Evolutionary conservation across 495 filamentous ascomycete species (phyloP), one percentile per base, ranked within the genome.

Genomic region (Letharia lupina): DNA sequence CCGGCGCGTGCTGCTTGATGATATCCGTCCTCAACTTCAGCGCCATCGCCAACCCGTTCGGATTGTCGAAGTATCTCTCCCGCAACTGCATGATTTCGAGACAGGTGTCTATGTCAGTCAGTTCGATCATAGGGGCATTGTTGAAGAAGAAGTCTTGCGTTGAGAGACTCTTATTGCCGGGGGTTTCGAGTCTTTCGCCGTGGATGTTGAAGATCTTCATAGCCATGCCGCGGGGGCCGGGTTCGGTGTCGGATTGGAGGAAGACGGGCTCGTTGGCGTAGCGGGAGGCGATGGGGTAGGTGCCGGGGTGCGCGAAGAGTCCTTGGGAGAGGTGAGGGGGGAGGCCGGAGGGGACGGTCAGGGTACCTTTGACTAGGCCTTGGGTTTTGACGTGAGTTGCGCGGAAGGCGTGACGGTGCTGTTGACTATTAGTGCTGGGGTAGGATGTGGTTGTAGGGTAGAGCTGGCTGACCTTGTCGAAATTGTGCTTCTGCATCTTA

Each of bases 401-500:
- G 28, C 67, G 61, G 58, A 71, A 67, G 52, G 68, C 67, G 62
- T 72, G 70, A 23, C 66, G 70, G 64, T 72, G 69, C 57, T 70
- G 35, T 35, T 54, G 23, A 12, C 23, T 33, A 18, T 58, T 39
- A 60, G 50, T 33, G 44, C 44, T 31, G 18, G 6, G 5, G 41
- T 33, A 1, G 37, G 33, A 40, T 20, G n/a, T 44, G 23, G 23
- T 2, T 31, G 20, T 44, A 44, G 39, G n/a, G 10, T 10, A 35
- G 41, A 39, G 16, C 44, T 7, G 33, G 28, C 56, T 44, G 4
- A 58, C 62, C 35, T 65, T 66, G 48, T 70, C 68, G 41, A 72
- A 69, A 16, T 73, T 72, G 40, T 69, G 69, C 67, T 69, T 69
- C 50, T 72, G 65, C 64, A 70, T 72, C 23, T 62, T 58, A 16